Base-by-base conservation (phyloP, 495 filamentous ascomycete genomes). In the Penicillium bialowiezense region DNA sequence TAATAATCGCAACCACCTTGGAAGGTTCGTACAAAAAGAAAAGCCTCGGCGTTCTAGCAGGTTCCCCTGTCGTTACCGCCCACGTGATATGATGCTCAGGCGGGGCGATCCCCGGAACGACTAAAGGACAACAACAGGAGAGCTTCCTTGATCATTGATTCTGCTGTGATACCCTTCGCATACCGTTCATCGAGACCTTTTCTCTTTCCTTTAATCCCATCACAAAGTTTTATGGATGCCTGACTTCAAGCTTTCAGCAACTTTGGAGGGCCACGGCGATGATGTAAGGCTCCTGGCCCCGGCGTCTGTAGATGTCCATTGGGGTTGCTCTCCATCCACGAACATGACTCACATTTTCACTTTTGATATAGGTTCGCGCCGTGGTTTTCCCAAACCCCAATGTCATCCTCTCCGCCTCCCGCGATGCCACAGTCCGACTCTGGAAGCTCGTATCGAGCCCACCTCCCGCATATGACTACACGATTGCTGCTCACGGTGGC, bases 351-450 rank as follows among this genome's bases (percentile, higher is more conserved):
- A 61, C 44, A 13, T 46, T 49, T 47, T 44, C 13, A 39, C 41
- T 24, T 48, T 56, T 12, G 3, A 32, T 20, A 24, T 58, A 98
- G 93, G 93, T 99, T 62, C 90, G 93, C 52, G 83, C 81, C 52
- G 89, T 99, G 54, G 74, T 73, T 63, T 97, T 93, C 62, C 89
- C 91, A 13, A 73, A 76, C 38, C 72, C 87, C 47, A 82, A 87
- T 53, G 69, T 82, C 40, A 71, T 96, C 24, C 65, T 95, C 48
- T 95, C 93, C 10, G 88, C 89, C 17, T 96, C 92, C 44, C 80
- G 95, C 67, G 95, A 97, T 76, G 83, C 83, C 46, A 96, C 91
- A 3, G 91, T 96, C 32, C 85, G 91, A 28, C 65, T 89, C 37
- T 99, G 95, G 95, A 89, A 84, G 55, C 73, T 79, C 32, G 73